Percentiles rank a stretch among this genome's conserved stretches.
phyloP scores from a whole-genome alignment of 1,284 basidiomycete species.

The Sphagnurus paluster region DNA sequence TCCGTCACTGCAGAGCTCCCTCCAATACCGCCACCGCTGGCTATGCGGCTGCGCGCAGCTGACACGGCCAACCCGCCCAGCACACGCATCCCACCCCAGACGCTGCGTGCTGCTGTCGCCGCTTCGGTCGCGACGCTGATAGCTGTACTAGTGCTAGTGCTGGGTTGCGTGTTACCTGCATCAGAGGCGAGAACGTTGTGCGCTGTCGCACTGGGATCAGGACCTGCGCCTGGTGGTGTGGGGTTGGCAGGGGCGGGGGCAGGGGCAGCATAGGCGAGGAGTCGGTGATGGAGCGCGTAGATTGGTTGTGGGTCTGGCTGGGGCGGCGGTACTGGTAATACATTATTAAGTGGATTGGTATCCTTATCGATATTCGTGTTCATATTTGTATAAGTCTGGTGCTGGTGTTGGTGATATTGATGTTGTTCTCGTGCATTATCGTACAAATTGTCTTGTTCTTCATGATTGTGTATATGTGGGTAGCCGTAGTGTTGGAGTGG shows the following conservation, averaged over 20 bases:
- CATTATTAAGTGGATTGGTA: constrained; percentile 17
- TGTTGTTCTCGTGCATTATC: background rate
- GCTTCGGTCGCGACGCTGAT: background rate
- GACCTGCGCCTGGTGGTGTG: constrained; percentile 18
- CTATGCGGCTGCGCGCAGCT: constrained; percentile 40
- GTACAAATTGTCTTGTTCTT: too few relatives aligned
- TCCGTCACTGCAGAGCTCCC: constrained; percentile 1
- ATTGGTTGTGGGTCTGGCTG: constrained; percentile 24
- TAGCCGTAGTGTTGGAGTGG: too few relatives aligned
- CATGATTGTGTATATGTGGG: too few relatives aligned
- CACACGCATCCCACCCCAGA: constrained; percentile 63
- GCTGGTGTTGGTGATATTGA: constrained; percentile 1
- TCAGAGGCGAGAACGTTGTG: background rate
- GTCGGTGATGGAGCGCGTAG: constrained; percentile 60
- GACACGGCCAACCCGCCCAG: constrained; percentile 64
- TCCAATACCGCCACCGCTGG: constrained; percentile 20
- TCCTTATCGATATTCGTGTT: constrained; percentile 20
- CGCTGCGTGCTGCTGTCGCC: constrained; percentile 41
- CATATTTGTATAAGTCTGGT: constrained; percentile 9
- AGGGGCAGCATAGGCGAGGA: constrained; percentile 61
- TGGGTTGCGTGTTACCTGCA: too few relatives aligned
- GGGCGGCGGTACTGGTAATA: background rate
- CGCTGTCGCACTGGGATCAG: constrained; percentile 24
- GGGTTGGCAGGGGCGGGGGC: constrained; percentile 32
- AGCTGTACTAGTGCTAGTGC: too few relatives aligned